Percentiles rank a stretch among this genome's conserved stretches.
Conservation (phyloP, 2,329 filamentous ascomycete genomes). For the Aspergillus brasiliensis region DNA sequence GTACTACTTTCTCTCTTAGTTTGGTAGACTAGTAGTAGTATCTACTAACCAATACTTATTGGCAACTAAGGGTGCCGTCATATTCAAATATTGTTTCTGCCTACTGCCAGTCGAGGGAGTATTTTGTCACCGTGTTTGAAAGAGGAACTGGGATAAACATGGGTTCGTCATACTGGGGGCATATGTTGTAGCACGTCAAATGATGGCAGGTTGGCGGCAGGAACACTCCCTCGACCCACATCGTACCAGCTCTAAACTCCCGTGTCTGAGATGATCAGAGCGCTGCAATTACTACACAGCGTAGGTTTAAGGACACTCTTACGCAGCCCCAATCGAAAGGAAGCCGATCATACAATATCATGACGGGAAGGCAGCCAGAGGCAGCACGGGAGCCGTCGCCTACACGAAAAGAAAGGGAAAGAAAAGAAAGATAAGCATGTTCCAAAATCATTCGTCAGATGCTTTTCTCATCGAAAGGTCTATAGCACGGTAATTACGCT, state of each 20-base stretch:
- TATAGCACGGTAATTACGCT: slow-evolving; percentile 20
- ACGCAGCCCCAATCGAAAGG: background rate
- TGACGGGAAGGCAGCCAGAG: background rate
- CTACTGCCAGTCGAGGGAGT: background rate
- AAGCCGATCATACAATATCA: background rate
- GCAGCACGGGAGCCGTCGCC: background rate
- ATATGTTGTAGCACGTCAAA: background rate
- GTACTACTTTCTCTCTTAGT: too few species aligned
- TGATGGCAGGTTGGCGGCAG: background rate
- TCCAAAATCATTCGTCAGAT: slow-evolving; percentile 17
- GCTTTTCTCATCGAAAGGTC: slow-evolving; percentile 21
- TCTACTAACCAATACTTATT: too few species aligned
- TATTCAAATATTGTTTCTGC: background rate
- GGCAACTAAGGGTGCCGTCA: too few species aligned
- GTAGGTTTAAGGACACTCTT: background rate
- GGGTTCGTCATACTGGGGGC: background rate
- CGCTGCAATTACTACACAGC: background rate
- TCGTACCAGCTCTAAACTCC: background rate
- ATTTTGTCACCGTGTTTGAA: background rate
- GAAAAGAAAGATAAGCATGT: background rate
- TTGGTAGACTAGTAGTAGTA: too few species aligned
- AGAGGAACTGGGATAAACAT: background rate
- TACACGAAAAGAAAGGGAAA: background rate
- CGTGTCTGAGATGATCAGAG: background rate
- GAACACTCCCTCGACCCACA: background rate